Percentiles rank a stretch among this genome's conserved stretches.
Evolutionary conservation across 2,329 filamentous ascomycete species (phyloP).

Genomic region (Calonectria naviculata): DNA sequence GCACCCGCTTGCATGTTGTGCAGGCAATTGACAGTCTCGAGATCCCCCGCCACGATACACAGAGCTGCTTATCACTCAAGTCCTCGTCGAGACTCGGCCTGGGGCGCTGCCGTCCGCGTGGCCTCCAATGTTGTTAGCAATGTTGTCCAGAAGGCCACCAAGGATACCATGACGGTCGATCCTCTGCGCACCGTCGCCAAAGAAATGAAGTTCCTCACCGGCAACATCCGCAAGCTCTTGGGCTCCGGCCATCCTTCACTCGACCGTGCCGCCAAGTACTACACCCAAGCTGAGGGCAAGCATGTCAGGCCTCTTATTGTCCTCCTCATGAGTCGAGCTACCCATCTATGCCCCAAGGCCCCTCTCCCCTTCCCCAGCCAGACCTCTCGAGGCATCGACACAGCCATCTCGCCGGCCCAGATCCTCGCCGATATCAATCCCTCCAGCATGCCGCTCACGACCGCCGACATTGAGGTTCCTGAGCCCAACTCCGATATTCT

Average conservation of each 20-base stretch:
- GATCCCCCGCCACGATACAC: slow-evolving; percentile 47
- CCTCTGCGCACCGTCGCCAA: slow-evolving; percentile 91
- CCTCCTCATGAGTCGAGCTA: slow-evolving; percentile 95
- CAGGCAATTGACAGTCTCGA: slow-evolving; percentile 43
- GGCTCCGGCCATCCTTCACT: slow-evolving; percentile 95
- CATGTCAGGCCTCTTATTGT: slow-evolving; percentile 95
- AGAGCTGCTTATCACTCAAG: slow-evolving; percentile 55
- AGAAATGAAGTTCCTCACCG: slow-evolving; percentile 95
- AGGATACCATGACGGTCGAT: slow-evolving; percentile 80
- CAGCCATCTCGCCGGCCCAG: slow-evolving; percentile 64
- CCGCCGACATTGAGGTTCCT: slow-evolving; percentile 50
- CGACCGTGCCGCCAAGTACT: slow-evolving; percentile 97
- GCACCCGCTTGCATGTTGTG: slow-evolving; percentile 46
- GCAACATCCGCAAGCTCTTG: slow-evolving; percentile 92
- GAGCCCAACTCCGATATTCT: slow-evolving; percentile 75
- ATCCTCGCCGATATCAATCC: slow-evolving; percentile 87
- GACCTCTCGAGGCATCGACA: slow-evolving; percentile 61
- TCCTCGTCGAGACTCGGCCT: slow-evolving; percentile 68
- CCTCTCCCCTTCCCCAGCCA: slow-evolving; percentile 51
- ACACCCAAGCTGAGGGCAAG: slow-evolving; percentile 96
- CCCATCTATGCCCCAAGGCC: slow-evolving; percentile 77
- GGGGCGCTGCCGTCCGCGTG: slow-evolving; percentile 79
- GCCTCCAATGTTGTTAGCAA: slow-evolving; percentile 78
- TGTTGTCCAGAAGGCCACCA: slow-evolving; percentile 70
- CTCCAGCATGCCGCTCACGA: slow-evolving; percentile 51